phyloP scores from a whole-genome alignment of 2,329 filamentous ascomycete genomes.

The Eutypella sp. region DNA sequence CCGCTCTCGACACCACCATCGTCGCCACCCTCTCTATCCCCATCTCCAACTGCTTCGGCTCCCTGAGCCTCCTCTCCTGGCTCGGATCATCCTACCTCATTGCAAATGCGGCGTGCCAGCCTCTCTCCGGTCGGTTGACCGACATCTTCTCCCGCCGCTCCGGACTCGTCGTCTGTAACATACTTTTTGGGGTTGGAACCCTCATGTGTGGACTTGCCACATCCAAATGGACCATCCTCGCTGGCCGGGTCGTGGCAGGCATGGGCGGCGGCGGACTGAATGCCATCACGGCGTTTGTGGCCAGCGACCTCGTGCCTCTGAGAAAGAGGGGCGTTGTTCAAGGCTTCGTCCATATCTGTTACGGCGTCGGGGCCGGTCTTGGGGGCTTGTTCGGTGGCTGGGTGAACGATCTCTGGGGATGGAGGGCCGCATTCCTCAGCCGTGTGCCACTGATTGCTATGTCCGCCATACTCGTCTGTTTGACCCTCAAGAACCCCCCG shows the following conservation, averaged over 20 bases:
- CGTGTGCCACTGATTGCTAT: no score
- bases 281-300: slow-evolving; percentile 41
- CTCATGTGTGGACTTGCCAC: slow-evolving; percentile 39
- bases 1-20: no score
- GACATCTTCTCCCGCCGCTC: slow-evolving; percentile 45
- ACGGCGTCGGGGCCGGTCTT: slow-evolving; percentile 28
- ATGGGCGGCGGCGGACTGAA: slow-evolving; percentile 29
- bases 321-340: slow-evolving; percentile 40
- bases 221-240: slow-evolving; percentile 38
- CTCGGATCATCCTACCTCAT: slow-evolving; percentile 26
- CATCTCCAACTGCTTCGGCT: no score
- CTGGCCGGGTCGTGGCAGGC: slow-evolving; percentile 35
- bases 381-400: slow-evolving; percentile 29
- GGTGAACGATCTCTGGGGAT: slow-evolving; percentile 25
- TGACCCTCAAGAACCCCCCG: no score
- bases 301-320: slow-evolving; percentile 46
- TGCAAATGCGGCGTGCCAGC: slow-evolving; percentile 38
- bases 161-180: slow-evolving; percentile 33
- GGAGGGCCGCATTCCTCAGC: no score
- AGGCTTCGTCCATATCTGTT: slow-evolving; percentile 29
- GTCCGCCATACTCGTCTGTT: no score
- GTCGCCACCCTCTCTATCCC: no score
- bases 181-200: slow-evolving; percentile 43
- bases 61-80: no score
- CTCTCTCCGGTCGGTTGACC: slow-evolving; percentile 41